phyloP scores from a whole-genome alignment of 805 yeast species.

The Kluyveromyces lactis region DNA sequence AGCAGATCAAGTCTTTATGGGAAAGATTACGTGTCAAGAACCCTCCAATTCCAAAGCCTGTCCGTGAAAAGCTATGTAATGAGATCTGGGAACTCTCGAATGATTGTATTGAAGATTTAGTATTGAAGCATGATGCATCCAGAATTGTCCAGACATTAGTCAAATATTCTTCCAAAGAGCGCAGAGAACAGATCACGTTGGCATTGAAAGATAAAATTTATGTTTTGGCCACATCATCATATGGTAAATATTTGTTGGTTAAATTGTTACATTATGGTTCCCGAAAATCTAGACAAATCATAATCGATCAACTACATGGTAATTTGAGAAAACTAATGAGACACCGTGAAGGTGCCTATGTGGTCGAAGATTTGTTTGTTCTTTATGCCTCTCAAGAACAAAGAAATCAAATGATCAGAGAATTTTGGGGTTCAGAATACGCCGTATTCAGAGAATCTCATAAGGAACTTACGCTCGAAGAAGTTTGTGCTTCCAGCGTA shows the following conservation, averaged over 20 bases:
- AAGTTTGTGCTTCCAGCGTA: constrained; percentile 54
- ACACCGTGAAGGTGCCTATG: constrained; percentile 97
- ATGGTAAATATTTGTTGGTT: constrained; percentile 86
- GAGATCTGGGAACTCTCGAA: constrained; percentile 81
- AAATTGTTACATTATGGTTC: constrained; percentile 90
- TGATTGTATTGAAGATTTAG: constrained; percentile 73
- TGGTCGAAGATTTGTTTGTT: constrained; percentile 85
- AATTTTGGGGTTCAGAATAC: constrained; percentile 94
- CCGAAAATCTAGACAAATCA: constrained; percentile 63
- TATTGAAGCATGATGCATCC: constrained; percentile 92
- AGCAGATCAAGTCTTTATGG: constrained; percentile 81
- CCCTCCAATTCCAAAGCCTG: constrained; percentile 69
- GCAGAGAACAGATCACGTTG: constrained; percentile 60
- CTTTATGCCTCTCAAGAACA: constrained; percentile 80
- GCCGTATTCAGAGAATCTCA: constrained; percentile 81
- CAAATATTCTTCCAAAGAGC: constrained; percentile 72
- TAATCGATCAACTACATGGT: constrained; percentile 84
- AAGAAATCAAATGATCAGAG: constrained; percentile 84
- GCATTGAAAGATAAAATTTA: constrained; percentile 71
- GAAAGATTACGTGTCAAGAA: constrained; percentile 80
- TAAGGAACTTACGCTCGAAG: constrained; percentile 51
- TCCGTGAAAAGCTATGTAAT: constrained; percentile 67
- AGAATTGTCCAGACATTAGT: constrained; percentile 91
- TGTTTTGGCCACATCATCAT: constrained; percentile 80
- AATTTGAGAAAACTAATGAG: constrained; percentile 85